These are phyloP conservation scores for Nothophaeocryptopus gaeumannii DNA, from an alignment of 2,329 filamentous ascomycete species.

Conservation along the genomic window DNA sequence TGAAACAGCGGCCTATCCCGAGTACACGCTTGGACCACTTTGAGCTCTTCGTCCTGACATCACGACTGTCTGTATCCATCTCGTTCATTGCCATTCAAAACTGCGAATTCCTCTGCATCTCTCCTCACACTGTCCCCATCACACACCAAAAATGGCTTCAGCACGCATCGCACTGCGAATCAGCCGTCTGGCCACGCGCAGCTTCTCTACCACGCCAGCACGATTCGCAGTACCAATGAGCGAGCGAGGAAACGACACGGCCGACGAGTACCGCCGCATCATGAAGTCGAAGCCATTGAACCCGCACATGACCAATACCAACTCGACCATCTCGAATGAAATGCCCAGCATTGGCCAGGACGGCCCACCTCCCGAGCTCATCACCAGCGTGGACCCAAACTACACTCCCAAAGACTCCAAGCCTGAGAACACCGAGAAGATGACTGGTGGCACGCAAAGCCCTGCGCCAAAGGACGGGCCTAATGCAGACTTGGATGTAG, in stretches of 20 bases:
- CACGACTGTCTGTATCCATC: too few species aligned
- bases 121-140: not conserved
- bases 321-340: constrained; percentile 61
- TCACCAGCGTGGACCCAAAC: constrained; percentile 55
- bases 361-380: constrained; percentile 58
- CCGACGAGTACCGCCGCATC: constrained; percentile 53
- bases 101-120: too few species aligned
- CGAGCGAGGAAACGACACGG: constrained; percentile 53
- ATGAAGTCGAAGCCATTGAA: constrained; percentile 59
- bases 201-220: constrained; percentile 38
- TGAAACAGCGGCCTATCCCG: too few species aligned
- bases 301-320: constrained; percentile 63
- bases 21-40: too few species aligned
- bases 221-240: constrained; percentile 43
- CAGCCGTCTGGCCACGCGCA: constrained; percentile 40
- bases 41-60: too few species aligned
- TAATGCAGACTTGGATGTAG: constrained; percentile 70
- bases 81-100: too few species aligned
- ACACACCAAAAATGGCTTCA: constrained; percentile 43
- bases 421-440: constrained; percentile 62
- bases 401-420: constrained; percentile 59
- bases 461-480: constrained; percentile 45
- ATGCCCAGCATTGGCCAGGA: constrained; percentile 60
- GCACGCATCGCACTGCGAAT: constrained; percentile 46
- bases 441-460: constrained; percentile 63